Base-by-base conservation (phyloP, 192 early-diverging fungal species). In the Backusella westeae region DNA sequence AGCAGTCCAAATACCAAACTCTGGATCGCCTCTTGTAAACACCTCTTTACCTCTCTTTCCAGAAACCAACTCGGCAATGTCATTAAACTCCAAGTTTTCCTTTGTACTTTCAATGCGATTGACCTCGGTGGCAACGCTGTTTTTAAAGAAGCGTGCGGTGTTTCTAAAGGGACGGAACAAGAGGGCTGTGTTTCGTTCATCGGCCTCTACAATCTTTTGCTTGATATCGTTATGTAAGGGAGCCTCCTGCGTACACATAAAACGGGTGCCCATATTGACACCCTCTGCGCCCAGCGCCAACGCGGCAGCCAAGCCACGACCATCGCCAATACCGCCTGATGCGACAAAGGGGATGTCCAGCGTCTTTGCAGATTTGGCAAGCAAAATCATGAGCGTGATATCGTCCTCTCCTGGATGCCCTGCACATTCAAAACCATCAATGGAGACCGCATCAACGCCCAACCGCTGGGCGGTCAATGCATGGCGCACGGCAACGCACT, bases 371-470 rank as follows among this genome's bases (percentile, higher is more conserved):
- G 93, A 86, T 77, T 89, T 87, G n/a, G 92, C 90, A 41, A 94
- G 85, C 14, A 94, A 79, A 42, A 94, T 89, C 74, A 93, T 77
- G 42, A 89, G 90, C 66, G 85, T 82, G 73, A 94, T 85, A 82
- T 93, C 93, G 75, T 94, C 91, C 83, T 94, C 93, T 53, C 93
- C 93, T 6, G 93, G 93, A 78, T 94, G 93, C 23, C 93, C 93
- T 72, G 92, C 93, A 81, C 93, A 94, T 83, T 94, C 93, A 76
- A 93, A 94, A 12, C 93, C 93, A 78, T 94, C 93, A 67, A 94
- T 91, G 19, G 91, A 92, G 66, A 94, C 78, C 66, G 91, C 84
- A 74, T 93, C 92, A 1, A 87, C 91, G 34, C 92, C 89, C 35
- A 93, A 69, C 17, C 82, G 76, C 77, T 91, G 85, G 21, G 91